phyloP scores from a whole-genome alignment of 2,329 filamentous ascomycete genomes.

The Knufia fluminis region DNA sequence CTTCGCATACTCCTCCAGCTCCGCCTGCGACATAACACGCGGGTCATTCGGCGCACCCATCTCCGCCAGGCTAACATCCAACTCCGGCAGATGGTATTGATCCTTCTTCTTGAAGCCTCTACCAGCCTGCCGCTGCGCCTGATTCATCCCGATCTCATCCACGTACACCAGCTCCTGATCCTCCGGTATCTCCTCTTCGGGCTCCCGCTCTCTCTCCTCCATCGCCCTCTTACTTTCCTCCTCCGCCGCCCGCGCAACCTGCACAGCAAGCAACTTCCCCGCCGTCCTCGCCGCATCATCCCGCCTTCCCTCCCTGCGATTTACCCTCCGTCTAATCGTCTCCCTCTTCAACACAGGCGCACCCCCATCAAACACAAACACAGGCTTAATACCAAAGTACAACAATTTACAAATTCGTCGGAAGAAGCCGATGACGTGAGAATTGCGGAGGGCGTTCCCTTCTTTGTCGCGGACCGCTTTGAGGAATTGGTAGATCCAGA shows the following conservation, averaged over 20 bases:
- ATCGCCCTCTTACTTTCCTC: constrained; percentile 64
- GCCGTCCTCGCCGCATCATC: constrained; percentile 92
- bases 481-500: constrained; percentile 99
- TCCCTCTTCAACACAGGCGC: constrained; percentile 84
- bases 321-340: constrained; percentile 72
- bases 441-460: constrained; percentile 90
- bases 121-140: constrained; percentile 62
- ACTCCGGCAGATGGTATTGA: constrained; percentile 85
- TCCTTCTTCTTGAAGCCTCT: constrained; percentile 79
- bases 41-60: constrained; percentile 91
- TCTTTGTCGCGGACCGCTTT: constrained; percentile 98
- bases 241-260: constrained; percentile 85
- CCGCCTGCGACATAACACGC: constrained; percentile 89
- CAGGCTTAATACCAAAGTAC: constrained; percentile 90
- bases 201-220: constrained; percentile 29
- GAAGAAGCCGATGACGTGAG: constrained; percentile 95
- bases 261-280: constrained; percentile 80
- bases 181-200: constrained; percentile 59
- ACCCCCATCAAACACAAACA: constrained; percentile 97
- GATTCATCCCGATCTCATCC: constrained; percentile 76
- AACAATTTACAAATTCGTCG: constrained; percentile 94
- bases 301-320: constrained; percentile 71
- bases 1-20: constrained; percentile 84
- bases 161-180: constrained; percentile 70
- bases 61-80: constrained; percentile 65